Percentiles rank a stretch among this genome's conserved stretches.
Conservation (phyloP, 163 green algal genomes). For the Trebouxiophyceae sp. region DNA sequence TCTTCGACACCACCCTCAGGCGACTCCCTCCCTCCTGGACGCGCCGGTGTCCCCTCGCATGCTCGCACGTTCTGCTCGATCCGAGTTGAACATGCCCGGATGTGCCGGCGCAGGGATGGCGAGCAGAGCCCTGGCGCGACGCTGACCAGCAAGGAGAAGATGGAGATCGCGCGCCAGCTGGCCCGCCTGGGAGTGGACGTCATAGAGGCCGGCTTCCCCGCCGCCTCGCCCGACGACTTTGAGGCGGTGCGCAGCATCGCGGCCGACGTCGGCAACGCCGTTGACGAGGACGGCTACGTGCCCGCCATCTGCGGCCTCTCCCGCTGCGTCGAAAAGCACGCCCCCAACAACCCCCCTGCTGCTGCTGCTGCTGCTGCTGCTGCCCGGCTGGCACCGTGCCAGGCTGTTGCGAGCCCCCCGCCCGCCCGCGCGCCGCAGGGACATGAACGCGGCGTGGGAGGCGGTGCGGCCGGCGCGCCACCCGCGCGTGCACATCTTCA, state of each 20-base stretch:
- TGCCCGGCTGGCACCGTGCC: background rate
- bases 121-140: slow-evolving; percentile 93
- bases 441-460: slow-evolving; percentile 57
- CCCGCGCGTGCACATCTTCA: slow-evolving; percentile 95
- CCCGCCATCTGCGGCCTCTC: slow-evolving; percentile 97
- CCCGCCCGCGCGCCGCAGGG: slow-evolving; percentile 4
- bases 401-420: background rate
- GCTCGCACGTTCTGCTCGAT: too few species aligned
- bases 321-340: slow-evolving; percentile 45
- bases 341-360: background rate
- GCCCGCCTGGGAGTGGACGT: slow-evolving; percentile 95
- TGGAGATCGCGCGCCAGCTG: slow-evolving; percentile 87
- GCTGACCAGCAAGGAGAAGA: slow-evolving; percentile 86
- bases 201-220: slow-evolving; percentile 94
- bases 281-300: slow-evolving; percentile 84
- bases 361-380: background rate
- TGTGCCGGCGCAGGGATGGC: slow-evolving; percentile 27
- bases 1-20: slow-evolving; percentile 98
- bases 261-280: slow-evolving; percentile 68
- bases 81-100: background rate
- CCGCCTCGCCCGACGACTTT: slow-evolving; percentile 93
- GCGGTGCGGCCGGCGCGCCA: slow-evolving; percentile 66
- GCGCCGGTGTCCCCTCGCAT: too few species aligned
- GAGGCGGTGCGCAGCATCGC: slow-evolving; percentile 85
- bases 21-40: too few species aligned